These are phyloP conservation scores for Pisolithus tinctorius DNA, from an alignment of 768 basidiomycete species.

Conservation along the genomic window DNA sequence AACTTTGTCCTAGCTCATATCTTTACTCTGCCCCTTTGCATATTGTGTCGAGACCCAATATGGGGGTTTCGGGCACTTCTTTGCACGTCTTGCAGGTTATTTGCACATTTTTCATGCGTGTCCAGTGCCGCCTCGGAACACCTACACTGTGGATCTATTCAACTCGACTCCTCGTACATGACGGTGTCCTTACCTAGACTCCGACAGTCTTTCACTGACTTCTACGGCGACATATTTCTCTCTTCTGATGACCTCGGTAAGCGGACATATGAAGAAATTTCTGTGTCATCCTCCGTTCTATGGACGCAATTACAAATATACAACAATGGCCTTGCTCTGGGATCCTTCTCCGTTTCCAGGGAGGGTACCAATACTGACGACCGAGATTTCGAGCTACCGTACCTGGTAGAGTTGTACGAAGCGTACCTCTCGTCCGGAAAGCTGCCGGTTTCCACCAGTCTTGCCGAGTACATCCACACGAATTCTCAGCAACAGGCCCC, in stretches of 20 bases:
- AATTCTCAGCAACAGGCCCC: slow-evolving; percentile 35
- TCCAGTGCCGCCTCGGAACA: slow-evolving; percentile 19
- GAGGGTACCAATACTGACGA: slow-evolving; percentile 28
- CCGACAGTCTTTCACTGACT: slow-evolving; percentile 48
- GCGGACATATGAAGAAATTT: slow-evolving; percentile 63
- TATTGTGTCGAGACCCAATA: slow-evolving; percentile 58
- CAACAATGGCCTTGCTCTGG: slow-evolving; percentile 56
- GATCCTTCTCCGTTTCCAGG: slow-evolving; percentile 51
- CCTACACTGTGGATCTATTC: slow-evolving; percentile 33
- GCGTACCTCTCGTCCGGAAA: slow-evolving; percentile 38
- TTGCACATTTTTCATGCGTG: slow-evolving; percentile 52
- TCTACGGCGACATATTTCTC: slow-evolving; percentile 41
- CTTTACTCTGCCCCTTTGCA: slow-evolving; percentile 70
- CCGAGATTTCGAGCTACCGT: slow-evolving; percentile 58
- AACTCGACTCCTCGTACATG: slow-evolving; percentile 40
- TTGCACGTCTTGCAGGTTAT: slow-evolving; percentile 55
- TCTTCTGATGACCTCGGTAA: slow-evolving; percentile 39
- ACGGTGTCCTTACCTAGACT: slow-evolving; percentile 47
- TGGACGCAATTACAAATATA: slow-evolving; percentile 66
- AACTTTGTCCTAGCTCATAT: slow-evolving; percentile 53
- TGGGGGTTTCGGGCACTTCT: slow-evolving; percentile 73
- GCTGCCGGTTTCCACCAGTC: slow-evolving; percentile 37
- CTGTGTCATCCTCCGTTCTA: slow-evolving; percentile 50
- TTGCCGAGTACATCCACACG: slow-evolving; percentile 50
- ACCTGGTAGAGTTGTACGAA: slow-evolving; percentile 43